A percentile compares a stretch with the other conserved stretches of the same genome.
Evolutionary conservation across 768 basidiomycete genomes (phyloP).

Genomic region (Lactifluus hygrophoroides): DNA sequence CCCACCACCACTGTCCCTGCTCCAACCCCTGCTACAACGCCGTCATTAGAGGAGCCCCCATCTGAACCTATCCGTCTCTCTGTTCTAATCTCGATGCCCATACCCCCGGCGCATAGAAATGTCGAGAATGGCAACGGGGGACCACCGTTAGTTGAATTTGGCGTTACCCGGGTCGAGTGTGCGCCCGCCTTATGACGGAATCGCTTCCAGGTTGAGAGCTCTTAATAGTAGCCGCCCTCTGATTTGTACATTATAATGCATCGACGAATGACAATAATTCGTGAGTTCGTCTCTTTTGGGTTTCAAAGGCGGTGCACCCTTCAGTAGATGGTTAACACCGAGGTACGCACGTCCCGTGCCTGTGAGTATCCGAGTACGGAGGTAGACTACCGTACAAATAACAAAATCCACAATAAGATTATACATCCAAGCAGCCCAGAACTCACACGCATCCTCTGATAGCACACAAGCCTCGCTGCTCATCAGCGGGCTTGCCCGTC

Average conservation of each 20-base stretch:
- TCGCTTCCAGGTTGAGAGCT: neutral
- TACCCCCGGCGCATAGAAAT: neutral
- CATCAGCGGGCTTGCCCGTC: neutral
- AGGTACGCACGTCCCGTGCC: neutral
- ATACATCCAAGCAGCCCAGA: neutral
- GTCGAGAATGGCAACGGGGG: neutral
- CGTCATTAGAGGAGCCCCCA: neutral
- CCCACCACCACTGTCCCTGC: neutral
- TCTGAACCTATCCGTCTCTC: neutral
- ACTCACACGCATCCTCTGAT: neutral
- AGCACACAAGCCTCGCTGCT: neutral
- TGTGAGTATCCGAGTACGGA: neutral
- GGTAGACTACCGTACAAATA: conserved; percentile 3
- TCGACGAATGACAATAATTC: neutral
- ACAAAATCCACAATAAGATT: conserved; percentile 6
- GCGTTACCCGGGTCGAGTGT: neutral
- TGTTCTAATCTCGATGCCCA: conserved; percentile 12
- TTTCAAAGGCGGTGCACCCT: neutral
- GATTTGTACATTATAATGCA: too few species aligned
- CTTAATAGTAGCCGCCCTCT: neutral
- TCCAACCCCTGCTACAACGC: too few species aligned
- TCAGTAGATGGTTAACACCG: too few species aligned
- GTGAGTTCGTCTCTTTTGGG: neutral
- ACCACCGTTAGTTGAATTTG: conserved; percentile 9
- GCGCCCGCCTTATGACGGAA: neutral